Evolutionary conservation across 208 protist species (phyloP), one percentile per base, ranked within the genome.

Genomic region (Trypanosoma vivax): DNA sequence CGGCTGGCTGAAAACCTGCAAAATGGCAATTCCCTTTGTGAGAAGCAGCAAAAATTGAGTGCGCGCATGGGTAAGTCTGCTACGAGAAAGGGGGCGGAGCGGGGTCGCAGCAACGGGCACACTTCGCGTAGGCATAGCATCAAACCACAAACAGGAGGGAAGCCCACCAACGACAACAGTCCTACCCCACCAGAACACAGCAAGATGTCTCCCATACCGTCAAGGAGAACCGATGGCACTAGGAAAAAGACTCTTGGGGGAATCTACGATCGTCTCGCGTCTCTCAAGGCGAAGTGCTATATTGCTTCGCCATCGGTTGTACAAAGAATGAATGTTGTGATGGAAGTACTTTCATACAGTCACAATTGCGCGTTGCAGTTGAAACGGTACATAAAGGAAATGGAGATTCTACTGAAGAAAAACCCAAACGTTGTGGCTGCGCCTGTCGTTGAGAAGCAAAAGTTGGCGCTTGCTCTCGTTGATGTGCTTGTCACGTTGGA

Each of bases 401-500:
- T 73, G 13, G 31, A 69, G 28, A 35, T 51, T 7, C 28, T 82
- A 23, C 3, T 66, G 14, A 56, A 58, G 45, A 33, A 51, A 6
- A 5, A 66, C 33, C 37, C 14, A 9, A 34, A 53, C 39, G 13
- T 71, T 46, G 41, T 35, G 0, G 41, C 3, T 4, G 42, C 46
- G n/a, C 18, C 53, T 50, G 46, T 13, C 16, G 24, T 13, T 23
- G 49, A 57, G 40, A 65, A 67, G 25, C 64, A 74, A 39, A 59
- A 29, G 16, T 38, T 73, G 13, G 62, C 74, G 2, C 50, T 82
- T 0, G 50, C 74, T 9, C 64, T 85, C 21, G 39, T 85, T 3
- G 76, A 85, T 51, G 71, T 72, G 14, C 49, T 79, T n/a, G 29
- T 78, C 5, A 57, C 74, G 2, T 74, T 69, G 11, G 73, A 84